Percentiles rank a stretch among this genome's conserved stretches.
Conservation (phyloP, 352 stramenopile genomes). For the Pythium diclinum region DNA sequence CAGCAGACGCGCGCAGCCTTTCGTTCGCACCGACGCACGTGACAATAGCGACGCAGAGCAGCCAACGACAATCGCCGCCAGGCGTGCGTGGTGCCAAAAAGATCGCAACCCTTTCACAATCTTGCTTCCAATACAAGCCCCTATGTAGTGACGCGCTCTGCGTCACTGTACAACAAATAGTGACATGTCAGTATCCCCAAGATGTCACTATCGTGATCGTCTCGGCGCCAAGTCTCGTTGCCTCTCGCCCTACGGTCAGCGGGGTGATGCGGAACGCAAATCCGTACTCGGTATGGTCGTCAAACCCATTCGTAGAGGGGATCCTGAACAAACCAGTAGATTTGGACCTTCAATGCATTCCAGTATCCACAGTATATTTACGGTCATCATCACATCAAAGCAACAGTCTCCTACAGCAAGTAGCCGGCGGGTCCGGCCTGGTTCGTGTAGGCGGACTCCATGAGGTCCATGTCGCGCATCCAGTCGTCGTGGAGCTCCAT, state of each 20-base stretch:
- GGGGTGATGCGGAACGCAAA: too few relatives aligned
- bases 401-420: not conserved
- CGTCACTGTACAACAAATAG: not conserved
- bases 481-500: conserved; percentile 1
- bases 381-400: not conserved
- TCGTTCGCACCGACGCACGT: not conserved
- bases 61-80: not conserved
- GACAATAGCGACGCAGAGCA: too few relatives aligned
- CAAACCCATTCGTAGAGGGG: too few relatives aligned
- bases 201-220: not conserved
- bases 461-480: conserved; percentile 3
- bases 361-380: not conserved
- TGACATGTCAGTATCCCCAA: not conserved
- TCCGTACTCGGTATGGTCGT: too few relatives aligned
- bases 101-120: not conserved
- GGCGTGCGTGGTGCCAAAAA: not conserved
- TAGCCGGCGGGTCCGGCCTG: not conserved
- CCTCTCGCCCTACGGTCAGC: too few relatives aligned
- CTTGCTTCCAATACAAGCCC: not conserved
- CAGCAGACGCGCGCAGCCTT: not conserved
- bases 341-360: not conserved
- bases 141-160: not conserved
- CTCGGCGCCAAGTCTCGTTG: too few relatives aligned
- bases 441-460: not conserved
- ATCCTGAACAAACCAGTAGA: not conserved